These are phyloP conservation scores for Heritiera littoralis DNA, from an alignment of 345 rosid genomes.

Conservation along the genomic window DNA sequence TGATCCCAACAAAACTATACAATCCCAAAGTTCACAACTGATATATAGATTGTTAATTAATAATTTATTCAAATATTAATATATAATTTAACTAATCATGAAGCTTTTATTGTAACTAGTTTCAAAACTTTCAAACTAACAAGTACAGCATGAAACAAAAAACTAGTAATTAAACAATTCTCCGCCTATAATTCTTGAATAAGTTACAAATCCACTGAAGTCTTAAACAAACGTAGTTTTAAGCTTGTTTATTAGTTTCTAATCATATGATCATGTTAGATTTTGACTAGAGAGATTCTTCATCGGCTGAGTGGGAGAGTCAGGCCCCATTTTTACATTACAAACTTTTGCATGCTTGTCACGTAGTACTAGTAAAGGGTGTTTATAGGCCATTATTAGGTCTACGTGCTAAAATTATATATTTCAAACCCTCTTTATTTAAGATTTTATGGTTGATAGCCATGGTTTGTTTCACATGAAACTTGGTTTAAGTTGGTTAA, in stretches of 20 bases:
- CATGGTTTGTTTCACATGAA: neutral
- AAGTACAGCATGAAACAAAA: neutral
- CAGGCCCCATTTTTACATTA: neutral
- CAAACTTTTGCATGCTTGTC: slow-evolving; percentile 36
- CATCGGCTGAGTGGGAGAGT: neutral
- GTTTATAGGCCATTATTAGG: slow-evolving; percentile 21
- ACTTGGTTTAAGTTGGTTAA: neutral
- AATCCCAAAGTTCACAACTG: neutral
- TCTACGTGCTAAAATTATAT: neutral
- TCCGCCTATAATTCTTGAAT: slow-evolving; percentile 20
- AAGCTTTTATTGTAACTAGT: neutral
- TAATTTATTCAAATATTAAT: neutral
- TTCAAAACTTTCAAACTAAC: neutral
- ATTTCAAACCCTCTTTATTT: neutral
- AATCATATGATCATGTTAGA: slow-evolving; percentile 41
- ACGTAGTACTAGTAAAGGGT: slow-evolving; percentile 30
- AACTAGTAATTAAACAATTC: neutral
- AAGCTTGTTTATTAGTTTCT: slow-evolving; percentile 18
- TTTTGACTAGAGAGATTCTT: slow-evolving; percentile 18
- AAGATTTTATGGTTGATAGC: neutral
- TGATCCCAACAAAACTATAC: neutral
- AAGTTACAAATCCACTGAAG: slow-evolving; percentile 40
- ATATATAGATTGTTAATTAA: neutral
- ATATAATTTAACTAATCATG: neutral
- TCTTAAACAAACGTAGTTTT: slow-evolving; percentile 2